These are phyloP conservation scores for Geranium incanum DNA, from an alignment of 441 rosid species.

Conservation along the genomic window DNA sequence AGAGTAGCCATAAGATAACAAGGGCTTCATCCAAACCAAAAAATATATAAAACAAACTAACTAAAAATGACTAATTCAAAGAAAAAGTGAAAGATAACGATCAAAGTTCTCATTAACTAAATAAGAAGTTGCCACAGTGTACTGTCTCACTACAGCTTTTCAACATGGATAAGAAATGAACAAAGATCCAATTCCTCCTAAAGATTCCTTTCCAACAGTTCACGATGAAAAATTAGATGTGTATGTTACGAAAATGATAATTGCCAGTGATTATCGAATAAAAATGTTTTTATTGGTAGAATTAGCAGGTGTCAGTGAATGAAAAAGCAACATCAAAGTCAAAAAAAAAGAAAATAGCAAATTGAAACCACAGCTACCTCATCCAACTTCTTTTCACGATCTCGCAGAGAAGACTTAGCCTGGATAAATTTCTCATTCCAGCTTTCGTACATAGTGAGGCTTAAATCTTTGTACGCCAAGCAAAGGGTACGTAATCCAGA, in stretches of 20 bases:
- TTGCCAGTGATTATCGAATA: too few relatives aligned
- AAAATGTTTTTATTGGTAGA: too few relatives aligned
- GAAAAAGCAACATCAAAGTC: too few relatives aligned
- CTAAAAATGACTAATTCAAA: not conserved
- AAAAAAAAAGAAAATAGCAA: not conserved
- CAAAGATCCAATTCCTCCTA: too few relatives aligned
- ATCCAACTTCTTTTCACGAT: slow-evolving; percentile 95
- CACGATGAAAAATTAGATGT: too few relatives aligned
- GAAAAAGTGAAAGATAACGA: not conserved
- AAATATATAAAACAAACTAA: not conserved
- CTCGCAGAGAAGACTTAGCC: slow-evolving; percentile 92
- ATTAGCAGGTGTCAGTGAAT: too few relatives aligned
- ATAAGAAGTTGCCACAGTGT: too few relatives aligned
- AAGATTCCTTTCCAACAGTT: too few relatives aligned
- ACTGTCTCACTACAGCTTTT: too few relatives aligned
- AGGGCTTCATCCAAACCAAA: not conserved
- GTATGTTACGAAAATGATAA: too few relatives aligned
- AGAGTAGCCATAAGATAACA: not conserved
- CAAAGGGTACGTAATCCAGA: slow-evolving; percentile 99
- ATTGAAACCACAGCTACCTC: slow-evolving; percentile 50
- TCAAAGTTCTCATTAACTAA: too few relatives aligned
- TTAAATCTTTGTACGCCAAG: slow-evolving; percentile 79
- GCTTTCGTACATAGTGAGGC: slow-evolving; percentile 70
- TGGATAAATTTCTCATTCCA: slow-evolving; percentile 99
- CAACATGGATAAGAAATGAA: too few relatives aligned